Base-by-base conservation (phyloP, 441 rosid genomes). In the Adansonia madagascariensis region DNA sequence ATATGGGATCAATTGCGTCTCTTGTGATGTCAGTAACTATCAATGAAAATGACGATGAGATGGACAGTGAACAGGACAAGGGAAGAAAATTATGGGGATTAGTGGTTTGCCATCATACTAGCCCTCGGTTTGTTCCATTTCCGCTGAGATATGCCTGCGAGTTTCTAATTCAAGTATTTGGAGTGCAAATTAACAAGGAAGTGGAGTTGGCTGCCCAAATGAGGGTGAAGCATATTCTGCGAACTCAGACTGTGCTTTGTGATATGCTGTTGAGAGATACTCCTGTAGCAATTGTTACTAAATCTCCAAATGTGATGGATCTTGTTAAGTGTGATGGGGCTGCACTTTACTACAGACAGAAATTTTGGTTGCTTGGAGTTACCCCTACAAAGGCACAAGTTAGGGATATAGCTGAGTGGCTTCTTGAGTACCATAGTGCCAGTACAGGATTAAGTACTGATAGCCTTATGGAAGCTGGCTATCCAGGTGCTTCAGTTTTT, bases 81-180 rank as follows among this genome's bases (percentile, higher is more conserved):
- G 87, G 84, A 35, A 89, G 85, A 80, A 90, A 84, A 49, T 78
- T 91, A 77, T 92, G 96, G 94, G 98, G 97, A 68, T 85, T 94
- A 80, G 97, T 94, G 77, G 98, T 94, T 81, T 94, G 98, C 87
- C 98, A 94, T 83, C 95, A 92, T 82, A 85, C 88, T 6, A 85
- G 84, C 82, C 89, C 95, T 24, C 86, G 94, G 75, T 88, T 88
- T 80, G 90, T 93, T 68, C 88, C 97, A 8, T 94, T 94, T 81
- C 97, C 95, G 4, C 81, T 94, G 77, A 83, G 98, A 72, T 94
- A 91, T 73, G 97, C 98, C 10, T 94, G 98, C 74, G 98, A 94
- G 55, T 91, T 94, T 80, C 82, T 94, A 82, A 86, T 85, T 79
- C 98, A 92, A 83, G 92, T 91, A 5, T 92, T 94, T 70, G 86